Evolutionary conservation across 2,329 filamentous ascomycete genomes (phyloP).

Genomic region (Phyllosticta citrichinensis): DNA sequence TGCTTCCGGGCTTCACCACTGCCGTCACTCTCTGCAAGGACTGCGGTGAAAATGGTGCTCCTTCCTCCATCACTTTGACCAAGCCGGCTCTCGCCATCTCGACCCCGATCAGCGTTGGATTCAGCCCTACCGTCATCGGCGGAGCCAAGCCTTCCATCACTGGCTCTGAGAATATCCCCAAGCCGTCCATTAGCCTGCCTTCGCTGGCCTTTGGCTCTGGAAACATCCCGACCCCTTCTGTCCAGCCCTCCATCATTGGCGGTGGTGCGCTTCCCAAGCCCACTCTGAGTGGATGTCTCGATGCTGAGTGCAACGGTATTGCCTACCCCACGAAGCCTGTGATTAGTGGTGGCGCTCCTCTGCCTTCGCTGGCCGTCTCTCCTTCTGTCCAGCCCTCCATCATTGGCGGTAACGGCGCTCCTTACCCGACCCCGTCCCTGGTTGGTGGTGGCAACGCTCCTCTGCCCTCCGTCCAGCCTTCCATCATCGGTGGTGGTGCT

Average conservation of each 20-base stretch:
- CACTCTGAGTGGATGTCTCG: not conserved
- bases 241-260: not conserved
- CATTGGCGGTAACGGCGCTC: not conserved
- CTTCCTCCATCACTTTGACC: slow-evolving; percentile 20
- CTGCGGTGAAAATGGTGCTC: slow-evolving; percentile 15
- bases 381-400: not conserved
- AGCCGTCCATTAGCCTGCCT: not conserved
- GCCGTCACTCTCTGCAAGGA: slow-evolving; percentile 20
- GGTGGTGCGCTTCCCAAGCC: not conserved
- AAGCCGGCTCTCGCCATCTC: not conserved
- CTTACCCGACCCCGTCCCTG: not conserved
- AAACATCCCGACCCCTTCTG: not conserved
- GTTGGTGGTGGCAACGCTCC: not conserved
- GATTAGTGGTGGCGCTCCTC: not conserved
- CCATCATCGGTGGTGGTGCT: not conserved
- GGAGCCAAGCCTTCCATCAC: not conserved
- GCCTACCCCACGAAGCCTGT: not conserved
- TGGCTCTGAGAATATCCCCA: not conserved
- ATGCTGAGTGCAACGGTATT: not conserved
- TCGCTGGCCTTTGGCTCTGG: not conserved
- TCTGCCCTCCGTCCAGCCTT: not conserved
- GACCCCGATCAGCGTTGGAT: not conserved
- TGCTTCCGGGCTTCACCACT: slow-evolving; percentile 19
- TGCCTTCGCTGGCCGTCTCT: not conserved
- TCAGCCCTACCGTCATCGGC: not conserved